Conservation (phyloP, 208 protist species). For the Paratrypanosoma confusum region DNA sequence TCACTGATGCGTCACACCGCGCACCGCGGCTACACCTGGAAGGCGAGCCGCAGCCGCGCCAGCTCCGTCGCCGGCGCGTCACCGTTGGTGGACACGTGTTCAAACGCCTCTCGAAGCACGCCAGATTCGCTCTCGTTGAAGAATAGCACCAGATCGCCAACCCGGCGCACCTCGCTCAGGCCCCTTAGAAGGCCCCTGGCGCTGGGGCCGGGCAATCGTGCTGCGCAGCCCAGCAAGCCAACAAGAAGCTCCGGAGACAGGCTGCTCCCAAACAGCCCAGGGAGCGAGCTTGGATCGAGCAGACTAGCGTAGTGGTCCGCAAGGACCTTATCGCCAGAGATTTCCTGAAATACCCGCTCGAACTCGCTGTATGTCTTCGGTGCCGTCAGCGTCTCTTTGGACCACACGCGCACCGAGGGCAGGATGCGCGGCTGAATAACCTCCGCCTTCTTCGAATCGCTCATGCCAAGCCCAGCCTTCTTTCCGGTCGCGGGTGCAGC, state of each 20-base stretch:
- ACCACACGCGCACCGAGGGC: slow-evolving; percentile 6
- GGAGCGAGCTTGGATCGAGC: slow-evolving; percentile 36
- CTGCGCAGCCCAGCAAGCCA: slow-evolving; percentile 35
- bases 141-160: slow-evolving; percentile 72
- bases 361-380: slow-evolving; percentile 81
- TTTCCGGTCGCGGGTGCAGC: too few relatives aligned
- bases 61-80: too few relatives aligned
- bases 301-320: slow-evolving; percentile 49
- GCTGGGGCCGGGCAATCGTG: slow-evolving; percentile 17
- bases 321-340: slow-evolving; percentile 51
- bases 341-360: slow-evolving; percentile 63
- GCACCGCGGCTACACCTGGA: slow-evolving; percentile 34
- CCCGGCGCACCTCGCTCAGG: slow-evolving; percentile 56
- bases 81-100: too few relatives aligned
- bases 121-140: slow-evolving; percentile 61
- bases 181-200: slow-evolving; percentile 54
- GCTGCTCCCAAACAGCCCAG: slow-evolving; percentile 71
- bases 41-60: slow-evolving; percentile 38
- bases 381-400: slow-evolving; percentile 48
- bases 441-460: too few relatives aligned
- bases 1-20: too few relatives aligned
- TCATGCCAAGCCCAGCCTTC: too few relatives aligned
- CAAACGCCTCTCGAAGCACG: slow-evolving; percentile 40
- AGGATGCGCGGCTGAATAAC: too few relatives aligned
- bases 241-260: slow-evolving; percentile 75